A percentile compares a stretch with the other conserved stretches of the same genome.
Evolutionary conservation across 345 rosid species (phyloP).

Genomic region (Heritiera littoralis): DNA sequence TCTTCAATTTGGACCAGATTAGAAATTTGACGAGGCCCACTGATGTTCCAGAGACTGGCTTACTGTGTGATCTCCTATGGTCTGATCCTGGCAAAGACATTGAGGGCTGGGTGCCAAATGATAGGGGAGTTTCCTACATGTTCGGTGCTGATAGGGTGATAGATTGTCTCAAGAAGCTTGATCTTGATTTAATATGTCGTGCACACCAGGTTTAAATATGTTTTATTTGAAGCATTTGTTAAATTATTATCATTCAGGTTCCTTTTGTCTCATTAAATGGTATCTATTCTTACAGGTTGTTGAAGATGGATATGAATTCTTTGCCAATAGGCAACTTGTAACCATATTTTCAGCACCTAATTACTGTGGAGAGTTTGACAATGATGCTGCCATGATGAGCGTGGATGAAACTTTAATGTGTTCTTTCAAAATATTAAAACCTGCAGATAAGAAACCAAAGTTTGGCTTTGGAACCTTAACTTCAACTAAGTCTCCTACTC

Average conservation of each 20-base stretch:
- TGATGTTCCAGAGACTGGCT: slow-evolving; percentile 77
- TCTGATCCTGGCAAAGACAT: slow-evolving; percentile 74
- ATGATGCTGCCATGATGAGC: slow-evolving; percentile 91
- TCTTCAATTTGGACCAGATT: slow-evolving; percentile 62
- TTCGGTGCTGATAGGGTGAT: slow-evolving; percentile 70
- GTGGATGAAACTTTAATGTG: slow-evolving; percentile 68
- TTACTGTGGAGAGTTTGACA: slow-evolving; percentile 84
- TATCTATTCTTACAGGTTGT: slow-evolving; percentile 58
- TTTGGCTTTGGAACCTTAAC: slow-evolving; percentile 56
- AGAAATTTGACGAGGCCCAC: slow-evolving; percentile 68
- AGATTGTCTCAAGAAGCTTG: slow-evolving; percentile 61
- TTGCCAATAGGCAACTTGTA: slow-evolving; percentile 66
- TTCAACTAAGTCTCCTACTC: slow-evolving; percentile 41
- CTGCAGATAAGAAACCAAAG: slow-evolving; percentile 57
- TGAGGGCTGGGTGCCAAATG: slow-evolving; percentile 72
- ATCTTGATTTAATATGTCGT: slow-evolving; percentile 80
- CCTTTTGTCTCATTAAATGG: slow-evolving; percentile 9
- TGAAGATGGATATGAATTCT: slow-evolving; percentile 91
- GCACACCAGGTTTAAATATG: slow-evolving; percentile 72
- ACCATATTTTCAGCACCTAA: slow-evolving; percentile 90
- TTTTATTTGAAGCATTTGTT: background rate
- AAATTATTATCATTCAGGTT: background rate
- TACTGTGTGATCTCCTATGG: slow-evolving; percentile 94
- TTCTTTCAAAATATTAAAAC: slow-evolving; percentile 81
- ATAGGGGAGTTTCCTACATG: slow-evolving; percentile 83